A percentile compares a stretch with the other conserved stretches of the same genome.
Conservation (phyloP, 257 asterid genomes). For the Lantana camara region DNA sequence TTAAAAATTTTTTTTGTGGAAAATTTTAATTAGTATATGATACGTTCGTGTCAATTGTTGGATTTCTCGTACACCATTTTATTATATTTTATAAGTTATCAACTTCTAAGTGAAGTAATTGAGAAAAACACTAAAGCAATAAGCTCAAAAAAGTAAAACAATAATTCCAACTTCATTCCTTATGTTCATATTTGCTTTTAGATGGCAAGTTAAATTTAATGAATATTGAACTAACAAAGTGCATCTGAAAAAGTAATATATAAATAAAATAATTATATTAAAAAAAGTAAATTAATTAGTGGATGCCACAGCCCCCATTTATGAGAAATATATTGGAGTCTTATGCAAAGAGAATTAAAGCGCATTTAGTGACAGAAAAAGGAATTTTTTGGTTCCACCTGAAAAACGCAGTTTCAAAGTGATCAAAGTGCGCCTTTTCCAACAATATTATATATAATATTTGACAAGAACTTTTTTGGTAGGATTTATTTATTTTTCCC, state of each 20-base stretch:
- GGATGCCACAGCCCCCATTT: constrained; percentile 35
- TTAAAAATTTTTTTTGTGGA: no score
- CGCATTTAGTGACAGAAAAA: constrained; percentile 23
- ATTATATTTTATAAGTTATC: neutral
- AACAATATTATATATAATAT: constrained; percentile 1
- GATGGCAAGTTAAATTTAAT: constrained; percentile 18
- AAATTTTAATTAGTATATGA: no score
- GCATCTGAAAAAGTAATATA: neutral
- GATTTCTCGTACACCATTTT: constrained; percentile 26
- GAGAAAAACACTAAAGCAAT: neutral
- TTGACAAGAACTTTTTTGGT: constrained; percentile 14
- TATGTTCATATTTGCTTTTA: constrained; percentile 36
- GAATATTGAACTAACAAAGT: constrained; percentile 22
- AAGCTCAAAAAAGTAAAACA: neutral
- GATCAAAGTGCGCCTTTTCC: constrained; percentile 28
- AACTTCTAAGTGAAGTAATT: constrained; percentile 35
- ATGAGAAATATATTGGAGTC: constrained; percentile 31
- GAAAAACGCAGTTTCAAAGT: constrained; percentile 32
- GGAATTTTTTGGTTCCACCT: constrained; percentile 35
- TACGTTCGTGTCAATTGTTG: constrained; percentile 24
- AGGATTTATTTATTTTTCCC: constrained; percentile 24
- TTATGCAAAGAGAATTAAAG: constrained; percentile 11
- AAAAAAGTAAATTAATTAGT: constrained; percentile 19
- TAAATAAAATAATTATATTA: neutral
- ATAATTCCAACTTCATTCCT: neutral